These are phyloP conservation scores for Pyracantha coccinea DNA, from an alignment of 331 rosid species.

Conservation along the genomic window DNA sequence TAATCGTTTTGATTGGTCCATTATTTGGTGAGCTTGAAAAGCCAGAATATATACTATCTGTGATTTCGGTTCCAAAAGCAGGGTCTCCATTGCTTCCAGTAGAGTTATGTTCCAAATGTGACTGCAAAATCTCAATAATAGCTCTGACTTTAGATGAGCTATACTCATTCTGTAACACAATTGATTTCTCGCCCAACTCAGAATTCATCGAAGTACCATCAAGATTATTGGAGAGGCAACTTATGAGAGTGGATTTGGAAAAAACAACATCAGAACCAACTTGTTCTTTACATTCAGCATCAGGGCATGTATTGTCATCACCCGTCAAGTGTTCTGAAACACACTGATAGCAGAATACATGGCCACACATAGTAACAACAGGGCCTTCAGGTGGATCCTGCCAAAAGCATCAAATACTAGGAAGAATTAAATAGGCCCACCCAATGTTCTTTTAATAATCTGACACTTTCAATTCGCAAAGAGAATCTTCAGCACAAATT, in stretches of 20 bases:
- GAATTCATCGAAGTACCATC: slow-evolving; percentile 36
- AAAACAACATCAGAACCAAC: slow-evolving; percentile 61
- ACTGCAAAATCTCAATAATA: slow-evolving; percentile 66
- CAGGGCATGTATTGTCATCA: slow-evolving; percentile 80
- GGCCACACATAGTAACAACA: slow-evolving; percentile 86
- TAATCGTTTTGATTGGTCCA: slow-evolving; percentile 60
- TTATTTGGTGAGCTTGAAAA: slow-evolving; percentile 39
- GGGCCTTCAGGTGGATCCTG: slow-evolving; percentile 92
- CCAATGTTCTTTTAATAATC: slow-evolving; percentile 8
- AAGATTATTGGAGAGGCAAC: slow-evolving; percentile 56
- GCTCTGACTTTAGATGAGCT: slow-evolving; percentile 89
- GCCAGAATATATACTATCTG: slow-evolving; percentile 36
- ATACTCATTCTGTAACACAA: slow-evolving; percentile 49
- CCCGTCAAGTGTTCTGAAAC: slow-evolving; percentile 73
- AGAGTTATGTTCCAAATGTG: slow-evolving; percentile 25
- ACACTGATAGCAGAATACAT: slow-evolving; percentile 93
- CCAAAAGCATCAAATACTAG: slow-evolving; percentile 20
- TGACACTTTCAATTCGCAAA: not conserved
- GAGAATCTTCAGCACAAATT: slow-evolving; percentile 5
- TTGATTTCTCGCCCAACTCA: slow-evolving; percentile 39
- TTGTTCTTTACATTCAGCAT: slow-evolving; percentile 57
- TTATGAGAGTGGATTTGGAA: slow-evolving; percentile 71
- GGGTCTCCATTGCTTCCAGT: slow-evolving; percentile 31
- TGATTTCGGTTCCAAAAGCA: slow-evolving; percentile 18
- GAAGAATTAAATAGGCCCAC: slow-evolving; percentile 23